Conservation (phyloP, 345 rosid genomes). For the Moringa oleifera region DNA sequence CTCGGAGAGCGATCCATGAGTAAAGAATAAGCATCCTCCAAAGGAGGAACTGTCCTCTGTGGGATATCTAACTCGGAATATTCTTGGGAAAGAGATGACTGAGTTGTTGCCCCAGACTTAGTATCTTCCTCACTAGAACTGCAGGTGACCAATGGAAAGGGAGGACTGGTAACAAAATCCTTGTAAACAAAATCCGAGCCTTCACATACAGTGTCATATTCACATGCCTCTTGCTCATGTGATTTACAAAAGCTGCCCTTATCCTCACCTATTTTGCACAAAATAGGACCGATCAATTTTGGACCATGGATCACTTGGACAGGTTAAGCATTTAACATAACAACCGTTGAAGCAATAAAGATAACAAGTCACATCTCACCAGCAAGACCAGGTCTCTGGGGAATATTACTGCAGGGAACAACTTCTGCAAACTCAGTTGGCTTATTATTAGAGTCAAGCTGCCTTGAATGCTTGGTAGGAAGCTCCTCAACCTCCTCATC, state of each 20-base stretch:
- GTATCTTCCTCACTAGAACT: slow-evolving; percentile 30
- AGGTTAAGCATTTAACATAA: not conserved
- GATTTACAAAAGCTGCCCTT: slow-evolving; percentile 19
- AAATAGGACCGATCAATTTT: not conserved
- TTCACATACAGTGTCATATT: slow-evolving; percentile 22
- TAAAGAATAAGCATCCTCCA: slow-evolving; percentile 24
- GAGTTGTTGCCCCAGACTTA: slow-evolving; percentile 13
- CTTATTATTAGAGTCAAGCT: slow-evolving; percentile 28
- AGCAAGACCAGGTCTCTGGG: slow-evolving; percentile 14
- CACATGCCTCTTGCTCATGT: slow-evolving; percentile 24
- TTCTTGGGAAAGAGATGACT: slow-evolving; percentile 28
- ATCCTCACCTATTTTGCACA: slow-evolving; percentile 20
- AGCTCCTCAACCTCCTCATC: slow-evolving; percentile 40
- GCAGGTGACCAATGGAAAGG: slow-evolving; percentile 25
- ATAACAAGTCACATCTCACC: slow-evolving; percentile 24
- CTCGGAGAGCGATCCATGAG: slow-evolving; percentile 30
- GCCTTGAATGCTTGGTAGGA: slow-evolving; percentile 41
- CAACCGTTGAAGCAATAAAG: not conserved
- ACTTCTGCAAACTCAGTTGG: slow-evolving; percentile 19
- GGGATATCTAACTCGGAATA: slow-evolving; percentile 27
- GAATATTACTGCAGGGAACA: slow-evolving; percentile 21
- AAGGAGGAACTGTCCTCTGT: slow-evolving; percentile 24
- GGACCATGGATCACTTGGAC: not conserved
- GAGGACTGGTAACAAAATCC: slow-evolving; percentile 26
- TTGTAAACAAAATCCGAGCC: slow-evolving; percentile 20